A percentile compares a stretch with the other conserved stretches of the same genome.
Conservation (phyloP, 1,284 basidiomycete genomes). For the Cryptococcus sp. region DNA sequence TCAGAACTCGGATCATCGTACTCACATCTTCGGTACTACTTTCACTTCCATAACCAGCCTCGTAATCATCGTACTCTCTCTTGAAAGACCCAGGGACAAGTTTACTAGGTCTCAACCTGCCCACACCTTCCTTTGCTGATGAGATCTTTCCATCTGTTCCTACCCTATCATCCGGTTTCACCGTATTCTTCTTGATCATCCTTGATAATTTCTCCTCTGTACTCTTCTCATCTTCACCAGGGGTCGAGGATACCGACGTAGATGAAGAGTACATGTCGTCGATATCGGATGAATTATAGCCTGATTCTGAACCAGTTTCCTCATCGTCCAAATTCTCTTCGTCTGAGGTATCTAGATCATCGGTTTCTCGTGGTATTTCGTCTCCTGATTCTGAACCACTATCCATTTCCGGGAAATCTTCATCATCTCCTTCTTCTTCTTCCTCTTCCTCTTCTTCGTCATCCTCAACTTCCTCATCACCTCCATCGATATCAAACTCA, state of each 20-base stretch:
- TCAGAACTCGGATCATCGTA: conserved; percentile 11
- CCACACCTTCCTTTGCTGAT: conserved; percentile 40
- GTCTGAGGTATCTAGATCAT: conserved; percentile 49
- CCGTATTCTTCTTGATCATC: conserved; percentile 37
- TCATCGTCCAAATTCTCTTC: conserved; percentile 42
- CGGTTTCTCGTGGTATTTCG: conserved; percentile 8
- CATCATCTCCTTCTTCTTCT: conserved; percentile 38
- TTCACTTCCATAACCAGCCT: conserved; percentile 94
- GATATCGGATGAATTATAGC: conserved; percentile 49
- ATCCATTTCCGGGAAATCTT: conserved; percentile 25
- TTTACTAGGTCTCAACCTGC: conserved; percentile 36
- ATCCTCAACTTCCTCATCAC: conserved; percentile 29
- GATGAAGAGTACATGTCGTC: conserved; percentile 39
- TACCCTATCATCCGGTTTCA: conserved; percentile 42
- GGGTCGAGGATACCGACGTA: conserved; percentile 13
- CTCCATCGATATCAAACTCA: conserved; percentile 34
- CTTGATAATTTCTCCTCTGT: conserved; percentile 31
- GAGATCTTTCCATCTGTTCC: conserved; percentile 42
- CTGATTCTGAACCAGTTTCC: conserved; percentile 42
- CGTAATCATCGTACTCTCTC: conserved; percentile 88
- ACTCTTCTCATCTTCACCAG: conserved; percentile 13
- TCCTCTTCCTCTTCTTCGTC: conserved; percentile 29
- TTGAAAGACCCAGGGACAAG: conserved; percentile 77
- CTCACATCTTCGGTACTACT: conserved; percentile 93
- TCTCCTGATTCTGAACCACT: conserved; percentile 35